Evolutionary conservation across 805 yeast genomes (phyloP), one percentile per base, ranked within the genome.

Genomic region (Candida anglica): DNA sequence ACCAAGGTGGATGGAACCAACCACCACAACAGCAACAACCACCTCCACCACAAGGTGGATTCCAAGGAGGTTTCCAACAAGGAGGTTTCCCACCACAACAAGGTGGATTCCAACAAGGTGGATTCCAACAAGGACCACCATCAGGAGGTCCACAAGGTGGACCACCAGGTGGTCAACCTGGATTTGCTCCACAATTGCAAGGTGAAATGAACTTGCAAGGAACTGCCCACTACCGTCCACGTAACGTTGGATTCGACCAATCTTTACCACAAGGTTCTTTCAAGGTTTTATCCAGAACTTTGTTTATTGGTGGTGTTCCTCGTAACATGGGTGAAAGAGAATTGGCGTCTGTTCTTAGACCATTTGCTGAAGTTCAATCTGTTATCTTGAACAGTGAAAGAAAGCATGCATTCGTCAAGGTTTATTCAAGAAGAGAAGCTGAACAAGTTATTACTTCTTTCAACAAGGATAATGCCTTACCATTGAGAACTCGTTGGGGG

Each of bases 361-460:
- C 95, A 8, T 84, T 71, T 51, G 96, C 95, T 10, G 93, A 84
- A 49, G 95, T 91, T 14, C 98, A 93, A 63, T 81, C 94, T 43
- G 83, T 86, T 17, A 86, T 91, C 36, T 66, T 89, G 53, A 87
- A 91, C 63, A 75, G 77, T 44, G 95, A 87, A 45, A 80, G 95
- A 64, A 87, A 84, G 50, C 98, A 93, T 61, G 98, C 98, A 0
- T 93, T 93, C 53, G 95, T 91, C 29, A 93, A 93, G 62, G 94
- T 89, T 17, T 87, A 84, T 56, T 86, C 95, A 15, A 77, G 98
- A 60, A 73, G 70, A 23, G 98, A 91, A 59, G 98, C 98, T 19
- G 96, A 86, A 56, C 75, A 70, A 40, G 88, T 88, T 10, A 73
- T 87, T 38, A 69, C 74, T 26, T 75, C 79, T 27, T 87, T 89